These are phyloP conservation scores for Orychophragmus violaceus DNA, from an alignment of 345 rosid species.

Conservation along the genomic window DNA sequence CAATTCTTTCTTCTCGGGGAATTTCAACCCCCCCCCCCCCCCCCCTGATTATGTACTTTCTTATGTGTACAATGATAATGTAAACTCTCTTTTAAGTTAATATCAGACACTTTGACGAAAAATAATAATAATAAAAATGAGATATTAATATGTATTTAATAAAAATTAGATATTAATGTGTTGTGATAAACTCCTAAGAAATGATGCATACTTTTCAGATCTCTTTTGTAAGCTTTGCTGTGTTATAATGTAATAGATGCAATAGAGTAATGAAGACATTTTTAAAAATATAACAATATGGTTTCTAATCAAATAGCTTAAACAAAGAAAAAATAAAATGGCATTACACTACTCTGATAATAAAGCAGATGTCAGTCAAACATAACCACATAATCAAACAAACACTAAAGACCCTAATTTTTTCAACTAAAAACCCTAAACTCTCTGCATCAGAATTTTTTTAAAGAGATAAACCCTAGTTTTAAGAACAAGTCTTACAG, in stretches of 20 bases:
- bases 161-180: no score
- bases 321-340: not conserved
- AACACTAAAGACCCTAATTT: slow-evolving; percentile 7
- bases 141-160: no score
- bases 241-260: not conserved
- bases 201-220: no score
- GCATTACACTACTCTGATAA: no score
- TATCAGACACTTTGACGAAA: no score
- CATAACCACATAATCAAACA: slow-evolving; percentile 22
- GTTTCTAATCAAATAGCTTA: not conserved
- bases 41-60: no score
- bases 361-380: slow-evolving; percentile 18
- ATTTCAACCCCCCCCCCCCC: no score
- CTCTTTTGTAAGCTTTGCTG: not conserved
- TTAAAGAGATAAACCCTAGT: slow-evolving; percentile 11
- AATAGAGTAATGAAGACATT: not conserved
- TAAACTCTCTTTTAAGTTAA: no score
- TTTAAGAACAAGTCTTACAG: slow-evolving; percentile 15
- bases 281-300: not conserved
- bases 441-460: slow-evolving; percentile 17
- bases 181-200: no score
- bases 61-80: no score
- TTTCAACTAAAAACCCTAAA: slow-evolving; percentile 7
- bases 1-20: no score
- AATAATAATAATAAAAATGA: no score